Conservation (phyloP, 2,329 filamentous ascomycete species). For the Paraphaeosphaeria minitans region DNA sequence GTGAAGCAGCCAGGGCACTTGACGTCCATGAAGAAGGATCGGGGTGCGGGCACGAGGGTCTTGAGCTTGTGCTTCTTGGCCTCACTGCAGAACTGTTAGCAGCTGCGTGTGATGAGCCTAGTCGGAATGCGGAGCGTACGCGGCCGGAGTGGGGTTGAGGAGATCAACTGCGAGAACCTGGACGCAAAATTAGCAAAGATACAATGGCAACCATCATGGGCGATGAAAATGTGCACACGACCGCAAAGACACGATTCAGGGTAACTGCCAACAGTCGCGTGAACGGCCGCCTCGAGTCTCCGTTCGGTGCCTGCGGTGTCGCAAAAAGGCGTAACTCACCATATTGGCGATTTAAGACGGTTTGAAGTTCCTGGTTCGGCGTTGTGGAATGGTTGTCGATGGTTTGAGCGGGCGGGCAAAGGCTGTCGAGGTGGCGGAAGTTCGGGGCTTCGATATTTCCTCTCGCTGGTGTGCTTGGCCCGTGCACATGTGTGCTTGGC, state of each 20-base stretch:
- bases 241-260: constrained; percentile 33
- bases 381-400: constrained; percentile 39
- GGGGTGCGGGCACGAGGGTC: constrained; percentile 93
- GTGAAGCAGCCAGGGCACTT: constrained; percentile 99
- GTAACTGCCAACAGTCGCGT: constrained; percentile 41
- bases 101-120: constrained; percentile 15
- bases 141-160: constrained; percentile 96
- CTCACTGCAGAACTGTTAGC: constrained; percentile 61
- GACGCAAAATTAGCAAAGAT: constrained; percentile 23
- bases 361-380: constrained; percentile 34
- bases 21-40: constrained; percentile 99
- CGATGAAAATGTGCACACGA: constrained; percentile 19
- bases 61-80: constrained; percentile 99
- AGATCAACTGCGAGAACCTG: constrained; percentile 99
- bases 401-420: constrained; percentile 42
- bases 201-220: constrained; percentile 18
- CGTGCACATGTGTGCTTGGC: neutral
- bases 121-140: constrained; percentile 48
- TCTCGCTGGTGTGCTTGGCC: neutral
- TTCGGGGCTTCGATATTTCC: neutral
- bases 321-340: constrained; percentile 37
- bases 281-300: constrained; percentile 27
- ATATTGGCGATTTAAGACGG: constrained; percentile 47
- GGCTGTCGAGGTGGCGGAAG: constrained; percentile 31
- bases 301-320: constrained; percentile 13